phyloP scores from a whole-genome alignment of 1,139 yeast species.

The Oligophagozyma castellii region DNA sequence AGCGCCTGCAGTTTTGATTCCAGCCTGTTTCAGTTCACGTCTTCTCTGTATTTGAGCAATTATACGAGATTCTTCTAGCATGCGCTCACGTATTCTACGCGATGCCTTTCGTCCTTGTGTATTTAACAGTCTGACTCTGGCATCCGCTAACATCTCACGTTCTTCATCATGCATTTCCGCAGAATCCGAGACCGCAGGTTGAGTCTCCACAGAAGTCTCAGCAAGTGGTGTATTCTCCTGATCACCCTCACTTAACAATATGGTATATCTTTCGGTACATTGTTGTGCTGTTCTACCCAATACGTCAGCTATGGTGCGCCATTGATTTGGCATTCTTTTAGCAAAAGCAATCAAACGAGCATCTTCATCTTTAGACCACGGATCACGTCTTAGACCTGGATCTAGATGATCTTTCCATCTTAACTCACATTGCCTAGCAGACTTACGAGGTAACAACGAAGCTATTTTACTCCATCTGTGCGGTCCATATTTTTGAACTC shows the following conservation, averaged over 20 bases:
- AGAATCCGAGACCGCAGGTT: conserved; percentile 71
- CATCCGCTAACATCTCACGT: conserved; percentile 84
- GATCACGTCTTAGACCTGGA: conserved; percentile 50
- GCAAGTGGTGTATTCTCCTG: conserved; percentile 39
- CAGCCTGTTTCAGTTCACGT: conserved; percentile 77
- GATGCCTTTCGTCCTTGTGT: conserved; percentile 95
- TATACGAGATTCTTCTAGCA: conserved; percentile 60
- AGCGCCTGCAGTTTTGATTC: conserved; percentile 34
- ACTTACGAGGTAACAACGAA: conserved; percentile 69
- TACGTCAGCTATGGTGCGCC: conserved; percentile 77
- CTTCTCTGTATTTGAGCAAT: conserved; percentile 69
- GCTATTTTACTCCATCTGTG: conserved; percentile 94
- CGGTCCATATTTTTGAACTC: conserved; percentile 83
- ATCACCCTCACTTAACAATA: conserved; percentile 43
- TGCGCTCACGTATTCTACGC: conserved; percentile 74
- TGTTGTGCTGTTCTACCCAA: conserved; percentile 80
- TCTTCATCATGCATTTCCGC: conserved; percentile 80
- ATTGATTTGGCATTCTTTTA: conserved; percentile 73
- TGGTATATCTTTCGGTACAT: conserved; percentile 79
- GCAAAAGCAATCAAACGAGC: conserved; percentile 54
- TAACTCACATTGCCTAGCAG: conserved; percentile 85
- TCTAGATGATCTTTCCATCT: conserved; percentile 86
- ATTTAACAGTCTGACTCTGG: conserved; percentile 79
- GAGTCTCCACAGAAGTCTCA: conserved; percentile 39
- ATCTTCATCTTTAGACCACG: conserved; percentile 73